Evolutionary conservation across 805 yeast genomes (phyloP), one percentile per base, ranked within the genome.

Genomic region (Naumovozyma baii): DNA sequence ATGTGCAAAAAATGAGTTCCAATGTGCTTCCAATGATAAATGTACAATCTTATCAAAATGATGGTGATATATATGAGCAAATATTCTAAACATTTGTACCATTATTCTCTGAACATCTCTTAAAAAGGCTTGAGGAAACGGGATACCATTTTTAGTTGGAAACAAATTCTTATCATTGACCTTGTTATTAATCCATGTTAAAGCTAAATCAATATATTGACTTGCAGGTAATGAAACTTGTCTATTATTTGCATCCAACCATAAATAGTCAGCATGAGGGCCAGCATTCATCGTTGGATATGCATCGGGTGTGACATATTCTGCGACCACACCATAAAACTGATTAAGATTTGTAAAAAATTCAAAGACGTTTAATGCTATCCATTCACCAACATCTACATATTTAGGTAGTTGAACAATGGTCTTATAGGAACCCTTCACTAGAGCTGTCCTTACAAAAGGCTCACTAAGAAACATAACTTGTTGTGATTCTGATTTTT

Each of bases 211-310:
- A 39, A 92, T 90, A 61, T 90, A 92, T 48, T 87, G 94, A 46
- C 78, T 71, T 1, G 98, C 97, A 4, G 97, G 96, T 20, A 92
- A 70, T 39, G 87, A 82, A 13, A 84, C 76, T 5, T 90, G 76
- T 59, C 86, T 84, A 35, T 83, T 84, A 40, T 80, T 74, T 33
- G 77, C 70, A 61, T 85, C 95, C 16, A 86, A 73, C 96, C 97
- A 92, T 28, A 84, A 65, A 54, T 92, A 92, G 52, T 87, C 95
- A 3, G 88, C 80, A 42, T 80, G 80, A 2, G 95, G 86, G 3
- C 96, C 98, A 0, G 97, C 98, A 51, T 78, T 86, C 98, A 92
- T 92, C 1, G 90, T 80, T 10, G 95, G 95, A 52, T 80, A 85
- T 20, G 80, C 74, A 51, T 84, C 94, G 0, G 95, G 88, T 2